These are phyloP conservation scores for Moricandia moricandioides DNA, from an alignment of 345 rosid species.

Conservation along the genomic window DNA sequence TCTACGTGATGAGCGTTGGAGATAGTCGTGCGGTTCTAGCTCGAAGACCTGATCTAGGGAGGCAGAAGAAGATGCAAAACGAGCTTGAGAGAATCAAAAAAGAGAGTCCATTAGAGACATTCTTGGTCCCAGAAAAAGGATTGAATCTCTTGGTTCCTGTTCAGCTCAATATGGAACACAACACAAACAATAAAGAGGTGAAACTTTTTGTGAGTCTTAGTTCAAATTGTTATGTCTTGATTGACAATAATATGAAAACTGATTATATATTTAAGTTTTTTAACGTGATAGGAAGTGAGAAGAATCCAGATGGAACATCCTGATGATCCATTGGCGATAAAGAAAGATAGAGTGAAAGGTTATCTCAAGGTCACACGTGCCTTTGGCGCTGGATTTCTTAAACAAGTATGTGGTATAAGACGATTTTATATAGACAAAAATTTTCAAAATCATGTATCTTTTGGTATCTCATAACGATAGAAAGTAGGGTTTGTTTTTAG, in stretches of 20 bases:
- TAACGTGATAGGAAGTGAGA: too few relatives aligned
- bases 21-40: constrained; percentile 85
- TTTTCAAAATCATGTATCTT: too few relatives aligned
- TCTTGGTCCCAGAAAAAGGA: constrained; percentile 31
- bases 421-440: too few relatives aligned
- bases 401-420: too few relatives aligned
- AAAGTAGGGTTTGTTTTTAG: too few relatives aligned
- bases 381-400: too few relatives aligned
- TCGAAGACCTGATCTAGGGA: constrained; percentile 37
- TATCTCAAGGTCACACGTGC: too few relatives aligned
- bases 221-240: background rate
- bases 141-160: constrained; percentile 40
- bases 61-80: constrained; percentile 39
- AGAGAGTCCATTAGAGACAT: constrained; percentile 23
- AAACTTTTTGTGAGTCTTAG: background rate
- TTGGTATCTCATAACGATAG: too few relatives aligned
- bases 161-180: constrained; percentile 85
- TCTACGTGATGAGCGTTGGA: constrained; percentile 89
- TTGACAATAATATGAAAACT: background rate
- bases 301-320: too few relatives aligned
- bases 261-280: background rate
- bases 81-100: constrained; percentile 45
- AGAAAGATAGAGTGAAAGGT: too few relatives aligned
- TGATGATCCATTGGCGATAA: too few relatives aligned
- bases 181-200: constrained; percentile 70